Percentiles rank a stretch among this genome's conserved stretches.
These are phyloP conservation scores for Aegilops tauschii DNA, from an alignment of 176 grass and related monocot species.

Conservation along the genomic window DNA sequence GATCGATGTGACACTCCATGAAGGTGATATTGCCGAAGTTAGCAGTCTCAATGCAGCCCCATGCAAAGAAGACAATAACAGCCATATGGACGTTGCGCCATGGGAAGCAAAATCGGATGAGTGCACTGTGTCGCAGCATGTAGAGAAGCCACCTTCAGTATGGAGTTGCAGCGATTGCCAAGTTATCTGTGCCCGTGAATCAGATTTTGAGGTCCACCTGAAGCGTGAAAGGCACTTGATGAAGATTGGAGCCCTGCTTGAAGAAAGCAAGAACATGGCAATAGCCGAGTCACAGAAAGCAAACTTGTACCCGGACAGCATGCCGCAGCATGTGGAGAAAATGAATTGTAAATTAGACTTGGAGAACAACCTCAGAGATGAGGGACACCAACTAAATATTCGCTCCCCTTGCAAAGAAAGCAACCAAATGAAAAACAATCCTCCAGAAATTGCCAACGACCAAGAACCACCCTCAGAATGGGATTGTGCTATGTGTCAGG, in stretches of 20 bases:
- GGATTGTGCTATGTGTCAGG: conserved; percentile 6
- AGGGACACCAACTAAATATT: conserved; percentile 17
- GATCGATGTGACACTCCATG: too few species aligned
- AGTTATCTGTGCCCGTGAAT: not conserved
- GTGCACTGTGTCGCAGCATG: not conserved
- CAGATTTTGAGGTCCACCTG: not conserved
- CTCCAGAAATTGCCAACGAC: not conserved
- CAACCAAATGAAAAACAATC: not conserved
- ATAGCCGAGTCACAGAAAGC: not conserved
- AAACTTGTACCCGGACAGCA: not conserved
- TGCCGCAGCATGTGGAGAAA: not conserved
- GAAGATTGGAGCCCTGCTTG: not conserved
- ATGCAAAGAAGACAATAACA: too few species aligned
- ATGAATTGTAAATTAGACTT: not conserved
- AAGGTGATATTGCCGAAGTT: too few species aligned
- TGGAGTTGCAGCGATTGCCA: conserved; percentile 20
- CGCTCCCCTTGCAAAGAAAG: not conserved
- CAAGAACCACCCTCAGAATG: not conserved
- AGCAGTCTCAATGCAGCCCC: too few species aligned
- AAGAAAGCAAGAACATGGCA: not conserved
- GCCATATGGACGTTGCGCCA: too few species aligned
- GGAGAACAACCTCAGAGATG: not conserved
- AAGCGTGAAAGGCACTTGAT: not conserved
- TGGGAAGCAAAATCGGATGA: not conserved
- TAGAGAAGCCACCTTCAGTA: not conserved